A percentile compares a stretch with the other conserved stretches of the same genome.
Evolutionary conservation across 345 rosid species (phyloP).

Genomic region (Sonneratia alba): DNA sequence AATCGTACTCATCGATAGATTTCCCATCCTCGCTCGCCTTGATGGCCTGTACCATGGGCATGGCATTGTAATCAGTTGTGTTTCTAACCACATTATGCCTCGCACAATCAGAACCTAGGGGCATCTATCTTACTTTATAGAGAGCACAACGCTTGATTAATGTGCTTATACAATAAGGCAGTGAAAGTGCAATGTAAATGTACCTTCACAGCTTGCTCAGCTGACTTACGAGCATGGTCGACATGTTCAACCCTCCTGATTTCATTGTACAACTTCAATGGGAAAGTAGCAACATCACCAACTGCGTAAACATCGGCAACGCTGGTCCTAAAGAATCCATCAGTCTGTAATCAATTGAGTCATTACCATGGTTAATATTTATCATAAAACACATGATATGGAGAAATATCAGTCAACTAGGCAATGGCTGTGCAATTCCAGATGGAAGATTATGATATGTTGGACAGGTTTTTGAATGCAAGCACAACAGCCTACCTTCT

Average conservation of each 20-base stretch:
- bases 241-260: slow-evolving; percentile 94
- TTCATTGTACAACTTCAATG: slow-evolving; percentile 73
- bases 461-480: neutral
- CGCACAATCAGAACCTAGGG: neutral
- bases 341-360: slow-evolving; percentile 47
- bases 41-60: slow-evolving; percentile 42
- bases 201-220: slow-evolving; percentile 98
- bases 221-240: slow-evolving; percentile 97
- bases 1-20: slow-evolving; percentile 66
- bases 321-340: slow-evolving; percentile 77
- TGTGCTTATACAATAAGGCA: neutral
- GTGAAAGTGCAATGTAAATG: neutral
- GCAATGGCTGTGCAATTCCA: neutral
- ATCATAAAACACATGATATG: neutral
- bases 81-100: too few relatives aligned
- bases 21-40: slow-evolving; percentile 64
- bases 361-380: neutral
- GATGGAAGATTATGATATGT: neutral
- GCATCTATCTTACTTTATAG: neutral
- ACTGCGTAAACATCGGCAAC: slow-evolving; percentile 87
- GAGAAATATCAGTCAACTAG: neutral
- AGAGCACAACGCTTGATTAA: neutral
- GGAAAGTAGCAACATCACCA: slow-evolving; percentile 90
- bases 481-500: neutral
- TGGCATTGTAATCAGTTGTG: too few relatives aligned